These are phyloP conservation scores for Saccharomycopsis fermentans DNA, from an alignment of 805 yeast genomes.

Conservation along the genomic window DNA sequence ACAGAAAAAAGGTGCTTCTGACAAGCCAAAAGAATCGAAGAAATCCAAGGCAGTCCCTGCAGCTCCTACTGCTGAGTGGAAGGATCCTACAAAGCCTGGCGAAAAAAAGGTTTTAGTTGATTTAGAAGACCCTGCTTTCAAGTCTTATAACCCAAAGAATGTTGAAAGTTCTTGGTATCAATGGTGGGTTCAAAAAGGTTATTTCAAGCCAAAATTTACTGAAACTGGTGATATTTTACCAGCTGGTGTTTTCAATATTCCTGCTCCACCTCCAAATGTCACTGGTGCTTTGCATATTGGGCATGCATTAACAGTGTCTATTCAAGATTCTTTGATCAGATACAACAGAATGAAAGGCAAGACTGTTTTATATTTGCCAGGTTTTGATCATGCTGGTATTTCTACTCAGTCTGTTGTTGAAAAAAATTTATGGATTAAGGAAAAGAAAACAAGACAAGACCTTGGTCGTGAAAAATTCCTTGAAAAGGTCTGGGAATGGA, in stretches of 20 bases:
- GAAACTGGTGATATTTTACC: conserved; percentile 67
- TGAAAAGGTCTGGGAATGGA: conserved; percentile 96
- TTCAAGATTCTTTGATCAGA: conserved; percentile 89
- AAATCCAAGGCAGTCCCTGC: conserved; percentile 64
- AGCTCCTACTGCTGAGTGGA: conserved; percentile 75
- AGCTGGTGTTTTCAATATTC: conserved; percentile 79
- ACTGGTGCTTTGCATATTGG: conserved; percentile 99
- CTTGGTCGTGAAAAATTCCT: conserved; percentile 86
- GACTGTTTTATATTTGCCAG: conserved; percentile 87
- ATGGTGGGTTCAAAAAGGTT: conserved; percentile 91
- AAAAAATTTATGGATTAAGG: conserved; percentile 84
- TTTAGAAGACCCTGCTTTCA: conserved; percentile 84
- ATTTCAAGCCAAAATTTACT: conserved; percentile 78
- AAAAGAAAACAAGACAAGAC: conserved; percentile 87
- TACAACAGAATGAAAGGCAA: conserved; percentile 96
- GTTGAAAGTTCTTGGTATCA: conserved; percentile 96
- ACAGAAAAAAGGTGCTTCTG: conserved; percentile 40
- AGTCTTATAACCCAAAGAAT: conserved; percentile 84
- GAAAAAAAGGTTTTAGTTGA: conserved; percentile 84
- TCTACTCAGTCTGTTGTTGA: conserved; percentile 98
- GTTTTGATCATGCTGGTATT: conserved; percentile 98
- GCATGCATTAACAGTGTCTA: conserved; percentile 90
- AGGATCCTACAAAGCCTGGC: conserved; percentile 77
- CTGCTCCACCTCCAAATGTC: conserved; percentile 99
- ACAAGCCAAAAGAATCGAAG: conserved; percentile 32